phyloP scores from a whole-genome alignment of 805 yeast genomes.

The Kuraishia ogatae region DNA sequence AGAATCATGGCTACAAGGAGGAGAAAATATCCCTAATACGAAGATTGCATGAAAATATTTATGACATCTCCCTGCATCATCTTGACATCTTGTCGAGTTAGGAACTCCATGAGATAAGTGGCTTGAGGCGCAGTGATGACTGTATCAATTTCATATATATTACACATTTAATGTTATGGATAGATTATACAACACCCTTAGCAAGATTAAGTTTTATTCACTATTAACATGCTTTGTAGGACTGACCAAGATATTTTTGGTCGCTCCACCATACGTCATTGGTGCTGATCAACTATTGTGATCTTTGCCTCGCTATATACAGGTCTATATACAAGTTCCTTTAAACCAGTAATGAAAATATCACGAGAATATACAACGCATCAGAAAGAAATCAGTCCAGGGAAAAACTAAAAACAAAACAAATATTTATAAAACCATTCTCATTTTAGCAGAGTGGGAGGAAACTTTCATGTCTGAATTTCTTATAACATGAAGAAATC shows the following conservation, averaged over 20 bases:
- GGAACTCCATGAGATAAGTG: not conserved
- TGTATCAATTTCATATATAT: too few relatives aligned
- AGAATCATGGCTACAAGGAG: not conserved
- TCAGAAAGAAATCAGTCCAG: not conserved
- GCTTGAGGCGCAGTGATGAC: not conserved
- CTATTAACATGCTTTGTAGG: too few relatives aligned
- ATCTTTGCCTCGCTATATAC: not conserved
- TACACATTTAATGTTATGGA: too few relatives aligned
- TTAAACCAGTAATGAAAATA: constrained; percentile 9
- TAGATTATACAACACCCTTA: not conserved
- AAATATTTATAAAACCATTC: not conserved
- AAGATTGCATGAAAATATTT: not conserved
- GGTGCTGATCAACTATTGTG: not conserved
- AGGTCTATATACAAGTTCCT: constrained; percentile 17
- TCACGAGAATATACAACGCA: not conserved
- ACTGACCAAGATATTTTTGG: too few relatives aligned
- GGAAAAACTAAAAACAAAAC: not conserved
- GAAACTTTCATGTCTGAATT: too few relatives aligned
- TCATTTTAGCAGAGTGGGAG: too few relatives aligned
- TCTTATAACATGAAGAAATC: not conserved
- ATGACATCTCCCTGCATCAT: not conserved
- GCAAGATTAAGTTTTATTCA: too few relatives aligned
- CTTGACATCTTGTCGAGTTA: not conserved
- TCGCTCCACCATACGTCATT: too few relatives aligned
- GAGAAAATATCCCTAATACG: not conserved